These are phyloP conservation scores for Penicillium corylophilum DNA, from an alignment of 2,329 filamentous ascomycete genomes.

Conservation along the genomic window DNA sequence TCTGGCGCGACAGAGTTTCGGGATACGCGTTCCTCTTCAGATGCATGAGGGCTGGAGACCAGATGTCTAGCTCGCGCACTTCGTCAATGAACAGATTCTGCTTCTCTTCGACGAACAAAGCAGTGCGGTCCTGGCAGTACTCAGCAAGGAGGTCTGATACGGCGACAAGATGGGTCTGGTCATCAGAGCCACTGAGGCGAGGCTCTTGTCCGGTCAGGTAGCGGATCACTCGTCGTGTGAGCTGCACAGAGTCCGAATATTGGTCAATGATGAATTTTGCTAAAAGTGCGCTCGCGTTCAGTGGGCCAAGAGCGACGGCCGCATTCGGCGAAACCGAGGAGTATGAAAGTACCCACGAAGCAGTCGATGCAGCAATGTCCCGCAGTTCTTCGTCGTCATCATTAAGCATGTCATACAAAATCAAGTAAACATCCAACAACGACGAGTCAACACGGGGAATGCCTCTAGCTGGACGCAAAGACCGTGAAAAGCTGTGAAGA, in stretches of 20 bases:
- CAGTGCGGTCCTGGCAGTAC: slow-evolving; percentile 39
- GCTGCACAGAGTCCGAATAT: slow-evolving; percentile 32
- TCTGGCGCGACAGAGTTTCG: slow-evolving; percentile 17
- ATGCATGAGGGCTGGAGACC: slow-evolving; percentile 55
- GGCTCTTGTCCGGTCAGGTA: slow-evolving; percentile 39
- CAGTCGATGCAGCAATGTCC: slow-evolving; percentile 54
- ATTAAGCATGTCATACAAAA: slow-evolving; percentile 73
- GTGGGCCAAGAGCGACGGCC: slow-evolving; percentile 44
- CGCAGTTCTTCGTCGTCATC: slow-evolving; percentile 93
- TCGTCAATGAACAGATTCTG: slow-evolving; percentile 93
- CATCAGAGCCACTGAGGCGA: slow-evolving; percentile 23
- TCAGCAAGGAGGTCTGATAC: slow-evolving; percentile 33
- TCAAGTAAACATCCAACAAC: slow-evolving; percentile 59
- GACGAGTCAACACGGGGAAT: slow-evolving; percentile 23
- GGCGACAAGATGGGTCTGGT: slow-evolving; percentile 14
- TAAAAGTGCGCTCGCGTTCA: slow-evolving; percentile 48
- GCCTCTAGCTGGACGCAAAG: slow-evolving; percentile 42
- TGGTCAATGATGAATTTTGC: slow-evolving; percentile 34
- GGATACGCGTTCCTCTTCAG: slow-evolving; percentile 28
- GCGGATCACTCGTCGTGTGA: slow-evolving; percentile 38
- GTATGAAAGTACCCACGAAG: slow-evolving; percentile 39
- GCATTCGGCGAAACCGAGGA: slow-evolving; percentile 29
- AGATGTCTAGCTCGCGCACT: slow-evolving; percentile 69
- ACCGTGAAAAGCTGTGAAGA: slow-evolving; percentile 32
- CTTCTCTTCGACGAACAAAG: slow-evolving; percentile 82